Percentiles rank a stretch among this genome's conserved stretches.
Evolutionary conservation across 257 asterid genomes (phyloP).

Genomic region (Solanum gandarillasii): DNA sequence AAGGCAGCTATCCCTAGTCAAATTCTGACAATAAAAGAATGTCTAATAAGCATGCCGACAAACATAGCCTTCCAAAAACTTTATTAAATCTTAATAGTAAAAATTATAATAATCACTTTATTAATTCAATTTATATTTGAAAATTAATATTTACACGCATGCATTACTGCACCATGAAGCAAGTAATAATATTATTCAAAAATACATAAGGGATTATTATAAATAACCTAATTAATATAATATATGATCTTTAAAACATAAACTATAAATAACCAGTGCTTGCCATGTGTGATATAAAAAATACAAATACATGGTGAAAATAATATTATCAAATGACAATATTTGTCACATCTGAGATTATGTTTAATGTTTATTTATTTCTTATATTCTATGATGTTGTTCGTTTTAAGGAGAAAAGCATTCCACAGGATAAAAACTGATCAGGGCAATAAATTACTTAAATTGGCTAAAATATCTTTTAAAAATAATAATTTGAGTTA

Average conservation of each 20-base stretch:
- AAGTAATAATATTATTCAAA: not conserved
- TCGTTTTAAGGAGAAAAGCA: not conserved
- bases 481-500: too few species aligned
- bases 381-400: not conserved
- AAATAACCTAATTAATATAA: not conserved
- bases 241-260: not conserved
- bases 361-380: not conserved
- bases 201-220: not conserved
- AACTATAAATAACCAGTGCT: not conserved
- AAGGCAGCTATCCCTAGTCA: slow-evolving; percentile 10
- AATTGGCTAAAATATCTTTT: too few species aligned
- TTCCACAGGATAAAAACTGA: not conserved
- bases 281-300: not conserved
- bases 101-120: not conserved
- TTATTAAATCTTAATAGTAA: not conserved
- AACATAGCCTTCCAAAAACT: slow-evolving; percentile 7
- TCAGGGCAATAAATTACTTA: not conserved
- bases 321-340: not conserved
- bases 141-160: slow-evolving; percentile 21
- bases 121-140: not conserved
- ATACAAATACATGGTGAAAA: too few species aligned
- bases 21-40: slow-evolving; percentile 5
- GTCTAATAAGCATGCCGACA: slow-evolving; percentile 5
- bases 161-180: slow-evolving; percentile 10
- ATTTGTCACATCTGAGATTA: not conserved